Evolutionary conservation across 495 filamentous ascomycete species (phyloP).

Genomic region (Penicillium macrosclerotiorum): DNA sequence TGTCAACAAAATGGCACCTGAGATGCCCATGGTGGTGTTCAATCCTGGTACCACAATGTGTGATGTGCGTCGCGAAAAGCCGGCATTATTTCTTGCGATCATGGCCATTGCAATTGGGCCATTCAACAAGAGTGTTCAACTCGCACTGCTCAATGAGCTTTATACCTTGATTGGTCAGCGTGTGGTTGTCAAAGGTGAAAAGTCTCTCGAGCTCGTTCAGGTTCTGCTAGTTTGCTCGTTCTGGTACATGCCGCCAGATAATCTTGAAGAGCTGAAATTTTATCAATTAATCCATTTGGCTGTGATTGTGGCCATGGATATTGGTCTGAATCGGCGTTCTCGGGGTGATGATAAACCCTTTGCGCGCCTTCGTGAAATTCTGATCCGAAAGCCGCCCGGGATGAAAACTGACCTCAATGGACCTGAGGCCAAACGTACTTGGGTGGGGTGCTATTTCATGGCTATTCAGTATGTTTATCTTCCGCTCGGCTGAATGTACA

Average conservation of each 20-base stretch:
- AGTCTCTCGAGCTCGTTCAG: constrained; percentile 84
- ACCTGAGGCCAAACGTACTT: constrained; percentile 73
- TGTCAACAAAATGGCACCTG: constrained; percentile 61
- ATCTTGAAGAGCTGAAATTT: constrained; percentile 85
- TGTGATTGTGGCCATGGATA: constrained; percentile 81
- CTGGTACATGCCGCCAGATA: constrained; percentile 83
- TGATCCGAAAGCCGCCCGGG: constrained; percentile 36
- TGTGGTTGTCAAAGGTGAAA: constrained; percentile 73
- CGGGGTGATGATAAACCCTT: constrained; percentile 25
- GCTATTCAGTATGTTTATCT: constrained; percentile 49
- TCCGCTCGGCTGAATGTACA: neutral
- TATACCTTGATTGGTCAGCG: constrained; percentile 72
- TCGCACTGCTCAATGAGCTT: constrained; percentile 62
- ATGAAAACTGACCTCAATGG: constrained; percentile 57
- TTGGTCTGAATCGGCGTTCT: constrained; percentile 65
- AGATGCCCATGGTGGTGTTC: constrained; percentile 80
- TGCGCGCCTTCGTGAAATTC: constrained; percentile 29
- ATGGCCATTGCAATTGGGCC: constrained; percentile 64
- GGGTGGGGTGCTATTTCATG: constrained; percentile 80
- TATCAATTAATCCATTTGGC: constrained; percentile 86
- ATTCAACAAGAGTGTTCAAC: constrained; percentile 58
- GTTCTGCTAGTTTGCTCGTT: constrained; percentile 66
- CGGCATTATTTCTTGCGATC: constrained; percentile 78
- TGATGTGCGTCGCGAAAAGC: constrained; percentile 68
- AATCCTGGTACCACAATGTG: constrained; percentile 60